Evolutionary conservation across 441 rosid species (phyloP).

Genomic region (Adansonia gregorii): DNA sequence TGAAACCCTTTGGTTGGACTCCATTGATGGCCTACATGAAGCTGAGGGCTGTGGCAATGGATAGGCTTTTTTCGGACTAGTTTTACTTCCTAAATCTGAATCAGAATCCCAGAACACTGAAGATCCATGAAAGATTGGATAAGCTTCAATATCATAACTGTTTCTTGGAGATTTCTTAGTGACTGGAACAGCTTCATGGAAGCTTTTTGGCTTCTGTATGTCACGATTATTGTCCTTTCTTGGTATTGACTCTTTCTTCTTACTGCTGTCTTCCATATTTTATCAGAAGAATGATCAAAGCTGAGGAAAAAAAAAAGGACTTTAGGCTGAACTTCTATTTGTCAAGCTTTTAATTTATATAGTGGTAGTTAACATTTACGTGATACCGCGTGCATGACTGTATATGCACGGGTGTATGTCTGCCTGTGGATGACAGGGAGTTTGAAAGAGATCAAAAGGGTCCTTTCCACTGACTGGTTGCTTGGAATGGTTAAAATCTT

Average conservation of each 20-base stretch:
- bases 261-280: conserved; percentile 3
- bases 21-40: conserved; percentile 7
- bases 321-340: neutral
- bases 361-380: neutral
- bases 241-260: neutral
- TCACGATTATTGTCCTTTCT: neutral
- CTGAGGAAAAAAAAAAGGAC: neutral
- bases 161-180: neutral
- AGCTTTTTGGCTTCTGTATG: neutral
- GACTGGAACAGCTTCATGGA: neutral
- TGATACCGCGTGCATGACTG: neutral
- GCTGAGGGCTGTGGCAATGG: conserved; percentile 20
- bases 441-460: neutral
- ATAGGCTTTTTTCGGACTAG: neutral
- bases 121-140: conserved; percentile 11
- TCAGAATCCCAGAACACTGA: conserved; percentile 17
- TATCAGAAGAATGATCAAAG: conserved; percentile 10
- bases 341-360: neutral
- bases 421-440: neutral
- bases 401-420: neutral
- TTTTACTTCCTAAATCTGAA: conserved; percentile 4
- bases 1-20: conserved; percentile 9
- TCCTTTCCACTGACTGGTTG: neutral
- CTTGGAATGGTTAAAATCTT: neutral
- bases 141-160: neutral